Evolutionary conservation across 495 filamentous ascomycete genomes (phyloP).

Genomic region (Physcia stellaris): DNA sequence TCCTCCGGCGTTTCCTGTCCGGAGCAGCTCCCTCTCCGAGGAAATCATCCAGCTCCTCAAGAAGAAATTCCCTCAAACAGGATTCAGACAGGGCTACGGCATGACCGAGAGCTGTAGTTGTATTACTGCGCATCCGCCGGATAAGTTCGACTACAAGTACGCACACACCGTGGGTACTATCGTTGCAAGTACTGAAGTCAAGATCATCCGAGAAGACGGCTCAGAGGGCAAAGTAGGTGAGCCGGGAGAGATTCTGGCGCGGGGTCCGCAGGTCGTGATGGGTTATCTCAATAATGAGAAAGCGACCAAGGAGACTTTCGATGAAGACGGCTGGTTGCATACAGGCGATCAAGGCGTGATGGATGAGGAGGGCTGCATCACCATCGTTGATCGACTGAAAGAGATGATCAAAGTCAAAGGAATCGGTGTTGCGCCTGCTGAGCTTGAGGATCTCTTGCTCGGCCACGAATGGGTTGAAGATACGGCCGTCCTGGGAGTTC

Average conservation of each 20-base stretch:
- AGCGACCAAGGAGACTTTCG: constrained; percentile 47
- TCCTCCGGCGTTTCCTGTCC: constrained; percentile 35
- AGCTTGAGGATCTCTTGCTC: constrained; percentile 50
- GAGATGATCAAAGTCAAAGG: constrained; percentile 70
- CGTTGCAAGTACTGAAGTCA: constrained; percentile 44
- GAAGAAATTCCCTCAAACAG: constrained; percentile 44
- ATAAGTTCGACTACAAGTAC: constrained; percentile 40
- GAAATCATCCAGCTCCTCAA: constrained; percentile 47
- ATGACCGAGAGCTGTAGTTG: constrained; percentile 55
- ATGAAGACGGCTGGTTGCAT: constrained; percentile 44
- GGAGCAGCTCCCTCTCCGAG: constrained; percentile 53
- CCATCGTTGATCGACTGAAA: constrained; percentile 56
- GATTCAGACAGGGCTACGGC: constrained; percentile 57
- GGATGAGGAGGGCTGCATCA: constrained; percentile 37
- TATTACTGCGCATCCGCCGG: constrained; percentile 43
- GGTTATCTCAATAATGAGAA: constrained; percentile 42
- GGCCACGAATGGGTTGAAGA: constrained; percentile 45
- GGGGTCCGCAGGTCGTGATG: constrained; percentile 43
- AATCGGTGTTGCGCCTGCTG: constrained; percentile 55
- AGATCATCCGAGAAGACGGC: constrained; percentile 40
- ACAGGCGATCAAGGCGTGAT: constrained; percentile 55
- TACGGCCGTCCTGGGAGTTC: constrained; percentile 41
- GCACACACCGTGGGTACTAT: constrained; percentile 47
- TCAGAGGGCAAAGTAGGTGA: constrained; percentile 31
- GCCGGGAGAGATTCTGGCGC: constrained; percentile 46